Percentiles rank a stretch among this genome's conserved stretches.
phyloP scores from a whole-genome alignment of 192 early-diverging fungal species.

The Gryganskiella cystojenkinii region DNA sequence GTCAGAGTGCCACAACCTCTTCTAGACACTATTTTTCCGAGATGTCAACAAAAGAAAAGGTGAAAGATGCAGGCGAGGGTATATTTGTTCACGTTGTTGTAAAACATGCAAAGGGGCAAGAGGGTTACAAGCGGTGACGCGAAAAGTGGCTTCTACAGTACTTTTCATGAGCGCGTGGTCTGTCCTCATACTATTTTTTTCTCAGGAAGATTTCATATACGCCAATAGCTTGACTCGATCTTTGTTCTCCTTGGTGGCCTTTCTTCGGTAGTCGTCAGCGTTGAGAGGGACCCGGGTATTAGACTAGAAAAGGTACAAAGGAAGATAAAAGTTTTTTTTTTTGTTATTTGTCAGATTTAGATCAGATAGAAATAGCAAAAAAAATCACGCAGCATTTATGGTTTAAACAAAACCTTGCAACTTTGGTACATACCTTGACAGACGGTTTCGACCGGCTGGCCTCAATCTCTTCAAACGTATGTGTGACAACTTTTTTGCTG shows the following conservation, averaged over 20 bases:
- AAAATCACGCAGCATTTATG: too few relatives aligned
- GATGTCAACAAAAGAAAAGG: too few relatives aligned
- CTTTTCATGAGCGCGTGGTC: too few relatives aligned
- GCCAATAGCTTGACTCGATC: constrained; percentile 39
- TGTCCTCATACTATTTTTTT: not conserved
- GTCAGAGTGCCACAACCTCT: too few relatives aligned
- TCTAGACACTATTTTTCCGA: too few relatives aligned
- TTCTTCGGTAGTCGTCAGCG: constrained; percentile 31
- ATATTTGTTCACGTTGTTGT: too few relatives aligned
- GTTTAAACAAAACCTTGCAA: not conserved
- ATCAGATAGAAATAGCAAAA: too few relatives aligned
- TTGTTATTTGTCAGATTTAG: too few relatives aligned
- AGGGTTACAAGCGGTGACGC: too few relatives aligned
- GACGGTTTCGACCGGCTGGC: constrained; percentile 22
- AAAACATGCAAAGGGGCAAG: too few relatives aligned
- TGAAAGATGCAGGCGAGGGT: too few relatives aligned
- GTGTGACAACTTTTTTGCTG: constrained; percentile 27
- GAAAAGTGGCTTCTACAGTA: too few relatives aligned
- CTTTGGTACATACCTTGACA: constrained; percentile 21
- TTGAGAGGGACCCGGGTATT: constrained; percentile 29
- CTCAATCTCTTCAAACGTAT: constrained; percentile 38
- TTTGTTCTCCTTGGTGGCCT: constrained; percentile 46
- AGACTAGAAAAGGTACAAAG: constrained; percentile 12
- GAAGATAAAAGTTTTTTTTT: not conserved
- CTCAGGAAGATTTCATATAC: constrained; percentile 46